Percentiles rank a stretch among this genome's conserved stretches.
Conservation (phyloP, 306 rosid species). For the Aeschynomene evenia region DNA sequence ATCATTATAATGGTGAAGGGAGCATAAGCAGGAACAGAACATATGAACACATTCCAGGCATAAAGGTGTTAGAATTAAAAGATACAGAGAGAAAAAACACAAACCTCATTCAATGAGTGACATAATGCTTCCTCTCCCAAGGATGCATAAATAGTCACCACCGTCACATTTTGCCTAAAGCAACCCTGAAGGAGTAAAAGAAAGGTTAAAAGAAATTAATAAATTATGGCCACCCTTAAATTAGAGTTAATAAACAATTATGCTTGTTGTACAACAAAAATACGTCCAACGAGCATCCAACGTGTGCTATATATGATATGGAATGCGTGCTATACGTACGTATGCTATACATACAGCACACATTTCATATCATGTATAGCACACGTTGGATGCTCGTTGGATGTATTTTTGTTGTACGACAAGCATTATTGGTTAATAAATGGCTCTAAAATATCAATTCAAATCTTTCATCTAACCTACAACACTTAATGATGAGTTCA, state of each 20-base stretch:
- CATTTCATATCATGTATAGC: too few species aligned
- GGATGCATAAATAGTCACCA: constrained; percentile 86
- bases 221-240: background rate
- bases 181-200: constrained; percentile 53
- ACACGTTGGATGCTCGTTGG: too few species aligned
- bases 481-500: background rate
- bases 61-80: background rate
- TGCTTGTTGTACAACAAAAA: too few species aligned
- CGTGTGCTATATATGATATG: too few species aligned
- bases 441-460: background rate
- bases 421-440: too few species aligned
- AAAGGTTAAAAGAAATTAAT: background rate
- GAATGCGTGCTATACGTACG: too few species aligned
- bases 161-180: constrained; percentile 81
- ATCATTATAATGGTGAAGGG: background rate
- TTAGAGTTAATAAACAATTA: background rate
- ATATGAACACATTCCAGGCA: constrained; percentile 2
- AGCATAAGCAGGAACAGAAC: background rate
- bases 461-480: background rate
- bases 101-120: constrained; percentile 82
- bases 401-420: too few species aligned
- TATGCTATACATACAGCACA: too few species aligned
- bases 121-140: constrained; percentile 88
- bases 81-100: constrained; percentile 34
- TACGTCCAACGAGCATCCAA: too few species aligned